Evolutionary conservation across 768 basidiomycete genomes (phyloP).

Genomic region (Boletus vinaceobasis): DNA sequence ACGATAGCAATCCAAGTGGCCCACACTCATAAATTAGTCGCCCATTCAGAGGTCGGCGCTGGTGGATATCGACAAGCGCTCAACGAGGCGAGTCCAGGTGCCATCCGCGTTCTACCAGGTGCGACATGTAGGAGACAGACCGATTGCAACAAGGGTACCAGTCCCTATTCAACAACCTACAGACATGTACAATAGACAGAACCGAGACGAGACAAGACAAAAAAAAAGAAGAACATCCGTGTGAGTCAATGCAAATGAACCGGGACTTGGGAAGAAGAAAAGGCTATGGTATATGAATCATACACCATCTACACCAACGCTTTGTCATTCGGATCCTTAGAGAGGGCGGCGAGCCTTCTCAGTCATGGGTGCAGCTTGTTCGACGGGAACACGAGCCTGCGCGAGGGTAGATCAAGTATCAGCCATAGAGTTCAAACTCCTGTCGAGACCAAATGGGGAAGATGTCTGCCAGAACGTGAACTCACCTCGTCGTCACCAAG

Average conservation of each 20-base stretch:
- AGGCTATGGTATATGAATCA: slow-evolving; percentile 1
- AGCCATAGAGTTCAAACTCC: slow-evolving; percentile 6
- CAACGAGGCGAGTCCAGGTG: not conserved
- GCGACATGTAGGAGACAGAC: not conserved
- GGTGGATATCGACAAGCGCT: not conserved
- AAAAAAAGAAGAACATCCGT: slow-evolving; percentile 14
- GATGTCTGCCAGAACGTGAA: not conserved
- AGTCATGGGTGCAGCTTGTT: slow-evolving; percentile 23
- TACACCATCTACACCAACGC: not conserved
- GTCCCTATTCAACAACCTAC: slow-evolving; percentile 21
- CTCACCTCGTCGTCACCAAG: slow-evolving; percentile 39
- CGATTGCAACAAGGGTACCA: slow-evolving; percentile 18
- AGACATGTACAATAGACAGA: slow-evolving; percentile 12
- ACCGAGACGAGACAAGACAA: slow-evolving; percentile 8
- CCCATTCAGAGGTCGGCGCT: not conserved
- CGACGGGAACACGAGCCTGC: slow-evolving; percentile 18
- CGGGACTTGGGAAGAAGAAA: slow-evolving; percentile 4
- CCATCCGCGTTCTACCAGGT: not conserved
- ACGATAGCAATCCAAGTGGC: too few species aligned
- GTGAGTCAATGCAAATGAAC: slow-evolving; percentile 18
- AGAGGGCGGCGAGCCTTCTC: slow-evolving; percentile 29
- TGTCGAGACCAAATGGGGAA: slow-evolving; percentile 2
- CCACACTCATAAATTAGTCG: too few species aligned
- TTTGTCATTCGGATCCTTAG: slow-evolving; percentile 6
- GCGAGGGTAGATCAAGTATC: not conserved